Evolutionary conservation across 2,329 filamentous ascomycete genomes (phyloP).

Genomic region (Scytalidium lignicola): DNA sequence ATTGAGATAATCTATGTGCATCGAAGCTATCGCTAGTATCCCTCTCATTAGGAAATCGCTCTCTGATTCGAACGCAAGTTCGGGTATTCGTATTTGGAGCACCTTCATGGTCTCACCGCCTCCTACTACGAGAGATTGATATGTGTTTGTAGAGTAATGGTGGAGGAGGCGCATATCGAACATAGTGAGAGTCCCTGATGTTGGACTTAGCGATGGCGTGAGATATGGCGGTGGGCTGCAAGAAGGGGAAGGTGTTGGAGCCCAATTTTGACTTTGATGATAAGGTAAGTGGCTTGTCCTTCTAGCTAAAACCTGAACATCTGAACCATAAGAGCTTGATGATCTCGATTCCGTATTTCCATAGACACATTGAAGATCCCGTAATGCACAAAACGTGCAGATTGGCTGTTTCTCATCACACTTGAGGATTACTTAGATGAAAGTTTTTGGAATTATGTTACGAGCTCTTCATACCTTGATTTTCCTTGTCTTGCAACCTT

Average conservation of each 20-base stretch:
- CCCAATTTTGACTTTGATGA: neutral
- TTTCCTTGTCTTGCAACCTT: slow-evolving; percentile 24
- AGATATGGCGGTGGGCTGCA: neutral
- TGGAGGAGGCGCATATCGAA: slow-evolving; percentile 23
- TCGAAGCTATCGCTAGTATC: slow-evolving; percentile 23
- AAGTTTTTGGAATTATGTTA: neutral
- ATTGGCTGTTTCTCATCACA: slow-evolving; percentile 25
- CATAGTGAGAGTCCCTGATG: slow-evolving; percentile 13
- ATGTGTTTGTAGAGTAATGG: slow-evolving; percentile 22
- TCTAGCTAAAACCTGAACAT: neutral
- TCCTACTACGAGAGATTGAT: slow-evolving; percentile 12
- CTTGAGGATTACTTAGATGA: slow-evolving; percentile 10
- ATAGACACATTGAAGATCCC: slow-evolving; percentile 21
- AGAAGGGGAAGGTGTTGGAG: neutral
- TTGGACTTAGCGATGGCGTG: slow-evolving; percentile 8
- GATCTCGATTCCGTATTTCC: neutral
- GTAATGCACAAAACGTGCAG: slow-evolving; percentile 22
- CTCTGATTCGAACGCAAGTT: slow-evolving; percentile 20
- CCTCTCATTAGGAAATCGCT: slow-evolving; percentile 21
- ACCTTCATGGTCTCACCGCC: slow-evolving; percentile 7
- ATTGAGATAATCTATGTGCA: slow-evolving; percentile 18
- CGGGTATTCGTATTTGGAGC: slow-evolving; percentile 16
- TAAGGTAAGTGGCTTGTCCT: neutral
- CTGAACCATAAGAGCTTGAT: neutral
- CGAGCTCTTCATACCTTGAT: slow-evolving; percentile 19